Conservation (phyloP, 1,139 yeast species). For the Meyerozyma carpophila region DNA sequence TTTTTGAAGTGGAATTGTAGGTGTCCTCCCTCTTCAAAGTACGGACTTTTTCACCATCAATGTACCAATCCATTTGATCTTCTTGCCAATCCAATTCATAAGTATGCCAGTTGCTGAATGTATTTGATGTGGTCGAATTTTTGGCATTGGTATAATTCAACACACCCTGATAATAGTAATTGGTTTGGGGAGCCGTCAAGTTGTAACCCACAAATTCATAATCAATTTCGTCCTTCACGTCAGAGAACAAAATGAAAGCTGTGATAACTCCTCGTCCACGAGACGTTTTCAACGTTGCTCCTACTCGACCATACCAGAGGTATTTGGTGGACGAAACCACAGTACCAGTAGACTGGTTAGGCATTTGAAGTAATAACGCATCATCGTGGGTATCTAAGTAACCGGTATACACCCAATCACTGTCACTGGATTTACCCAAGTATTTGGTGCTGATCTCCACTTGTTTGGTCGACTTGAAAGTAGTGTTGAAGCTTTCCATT, state of each 20-base stretch:
- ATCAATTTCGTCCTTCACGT: constrained; percentile 88
- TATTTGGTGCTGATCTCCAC: constrained; percentile 37
- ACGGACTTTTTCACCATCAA: constrained; percentile 70
- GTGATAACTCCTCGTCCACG: constrained; percentile 77
- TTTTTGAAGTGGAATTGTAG: constrained; percentile 55
- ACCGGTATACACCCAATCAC: constrained; percentile 77
- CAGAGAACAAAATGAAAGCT: constrained; percentile 80
- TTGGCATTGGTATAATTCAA: constrained; percentile 60
- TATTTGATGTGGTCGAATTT: constrained; percentile 41
- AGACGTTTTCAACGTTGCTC: constrained; percentile 67
- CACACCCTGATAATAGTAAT: constrained; percentile 72
- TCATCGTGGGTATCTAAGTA: constrained; percentile 50
- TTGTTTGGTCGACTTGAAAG: constrained; percentile 30
- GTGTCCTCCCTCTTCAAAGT: constrained; percentile 63
- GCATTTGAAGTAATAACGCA: constrained; percentile 70
- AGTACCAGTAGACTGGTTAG: constrained; percentile 70
- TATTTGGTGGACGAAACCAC: constrained; percentile 75
- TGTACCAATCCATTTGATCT: constrained; percentile 64
- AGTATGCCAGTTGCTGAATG: constrained; percentile 67
- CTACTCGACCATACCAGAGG: constrained; percentile 83
- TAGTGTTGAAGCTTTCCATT: constrained; percentile 28
- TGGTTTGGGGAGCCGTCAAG: constrained; percentile 61
- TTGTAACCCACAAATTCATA: constrained; percentile 79
- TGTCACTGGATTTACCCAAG: constrained; percentile 64
- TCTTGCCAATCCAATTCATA: constrained; percentile 83